Evolutionary conservation across 768 basidiomycete genomes (phyloP).

Genomic region (Collybia sordida): DNA sequence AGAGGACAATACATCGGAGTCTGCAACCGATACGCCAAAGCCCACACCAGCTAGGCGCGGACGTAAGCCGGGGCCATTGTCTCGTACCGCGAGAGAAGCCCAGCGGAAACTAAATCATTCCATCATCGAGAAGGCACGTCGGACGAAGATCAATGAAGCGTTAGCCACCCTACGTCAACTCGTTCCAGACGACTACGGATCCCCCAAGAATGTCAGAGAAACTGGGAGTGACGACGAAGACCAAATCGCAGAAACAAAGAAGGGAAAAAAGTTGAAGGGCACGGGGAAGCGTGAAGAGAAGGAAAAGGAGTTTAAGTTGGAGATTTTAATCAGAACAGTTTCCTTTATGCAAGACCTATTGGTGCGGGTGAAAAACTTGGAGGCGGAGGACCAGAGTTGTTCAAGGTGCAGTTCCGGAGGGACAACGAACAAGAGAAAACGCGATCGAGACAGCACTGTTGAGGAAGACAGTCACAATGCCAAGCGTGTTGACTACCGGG

Average conservation of each 20-base stretch:
- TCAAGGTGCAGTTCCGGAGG: constrained; percentile 18
- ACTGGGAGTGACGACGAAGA: constrained; percentile 30
- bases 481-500: neutral
- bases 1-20: neutral
- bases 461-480: neutral
- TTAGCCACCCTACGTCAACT: constrained; percentile 74
- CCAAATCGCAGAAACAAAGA: constrained; percentile 34
- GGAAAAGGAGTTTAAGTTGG: constrained; percentile 91
- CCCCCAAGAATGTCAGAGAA: constrained; percentile 6
- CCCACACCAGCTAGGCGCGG: constrained; percentile 53
- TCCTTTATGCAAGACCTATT: constrained; percentile 73
- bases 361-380: constrained; percentile 43
- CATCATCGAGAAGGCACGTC: constrained; percentile 89
- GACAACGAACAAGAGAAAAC: constrained; percentile 15
- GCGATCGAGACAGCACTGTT: constrained; percentile 1
- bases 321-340: constrained; percentile 84
- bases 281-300: constrained; percentile 52
- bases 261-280: constrained; percentile 31
- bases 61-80: constrained; percentile 71
- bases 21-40: constrained; percentile 1
- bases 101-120: constrained; percentile 93
- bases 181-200: constrained; percentile 62
- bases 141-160: constrained; percentile 96
- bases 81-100: constrained; percentile 78
- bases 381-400: constrained; percentile 26